Base-by-base conservation (phyloP, 1,284 basidiomycete genomes). In the Phylloboletellus chloephorus region DNA sequence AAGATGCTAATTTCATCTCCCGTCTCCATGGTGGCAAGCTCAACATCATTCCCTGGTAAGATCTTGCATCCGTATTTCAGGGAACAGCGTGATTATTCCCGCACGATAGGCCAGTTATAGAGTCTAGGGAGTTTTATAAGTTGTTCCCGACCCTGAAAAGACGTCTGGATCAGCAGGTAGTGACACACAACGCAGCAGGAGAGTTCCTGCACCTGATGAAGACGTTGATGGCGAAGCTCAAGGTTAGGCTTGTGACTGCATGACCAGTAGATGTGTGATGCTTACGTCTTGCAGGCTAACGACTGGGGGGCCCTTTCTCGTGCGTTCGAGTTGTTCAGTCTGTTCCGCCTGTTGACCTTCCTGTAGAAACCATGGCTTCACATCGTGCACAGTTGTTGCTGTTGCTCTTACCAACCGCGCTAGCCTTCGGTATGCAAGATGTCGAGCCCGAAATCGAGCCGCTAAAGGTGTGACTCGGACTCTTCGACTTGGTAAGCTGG, bases 301-400 rank as follows among this genome's bases (percentile, higher is more conserved):
- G 77, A 80, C 43, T 80, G 78, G 78, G 74, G 76, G 10, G 66
- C 78, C 0, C 57, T 79, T n/a, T 71, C 74, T 39, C 76, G 78
- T 79, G 46, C 30, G 72, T 59, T 30, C 9, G 0, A 7, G 3
- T 21, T 22, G 4, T 31, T 32, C 16, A 23, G 7, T 22, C 21
- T 25, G 0, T 11, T 31, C 36, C 23, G 9, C 17, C 41, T 26
- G 4, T 23, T 41, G 12, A 49, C 33, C 21, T 15, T 20, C 10
- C 19, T 19, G 12, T 46, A 80, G 78, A 79, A 60, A 79, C 69
- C 12, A 65, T 79, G 50, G 72, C 72, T 7, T 64, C 70, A 4
- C 76, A 78, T 52, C 68, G 77, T 24, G 72, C 69, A 4, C 67
- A 72, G 26, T 54, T 66, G 8, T 51, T 80, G 3, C 51, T 64